Evolutionary conservation across 148 eudicot species (phyloP).

Genomic region (Cornus florida): DNA sequence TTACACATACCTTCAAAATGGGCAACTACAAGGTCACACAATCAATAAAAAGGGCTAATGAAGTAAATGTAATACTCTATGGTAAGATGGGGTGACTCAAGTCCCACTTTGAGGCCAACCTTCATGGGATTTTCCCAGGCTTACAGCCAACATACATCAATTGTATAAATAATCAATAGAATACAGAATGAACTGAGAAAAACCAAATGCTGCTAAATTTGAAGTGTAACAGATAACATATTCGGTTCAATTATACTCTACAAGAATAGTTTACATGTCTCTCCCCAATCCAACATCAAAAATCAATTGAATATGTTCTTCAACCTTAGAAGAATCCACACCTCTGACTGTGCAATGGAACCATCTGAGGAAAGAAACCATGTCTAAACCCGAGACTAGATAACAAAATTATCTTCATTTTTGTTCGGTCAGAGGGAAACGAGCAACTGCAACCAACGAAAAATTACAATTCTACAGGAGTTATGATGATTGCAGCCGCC

Average conservation of each 20-base stretch:
- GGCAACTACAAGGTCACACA: too few relatives aligned
- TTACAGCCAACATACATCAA: too few relatives aligned
- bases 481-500: neutral
- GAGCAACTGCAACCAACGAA: neutral
- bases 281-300: neutral
- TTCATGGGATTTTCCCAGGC: too few relatives aligned
- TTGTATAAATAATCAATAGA: too few relatives aligned
- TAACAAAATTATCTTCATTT: too few relatives aligned
- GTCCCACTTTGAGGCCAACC: too few relatives aligned
- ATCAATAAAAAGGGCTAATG: too few relatives aligned
- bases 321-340: neutral
- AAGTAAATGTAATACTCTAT: too few relatives aligned
- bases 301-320: neutral
- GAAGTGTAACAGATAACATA: neutral
- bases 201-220: too few relatives aligned
- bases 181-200: too few relatives aligned
- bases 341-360: neutral
- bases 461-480: neutral
- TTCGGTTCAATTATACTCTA: neutral
- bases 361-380: neutral
- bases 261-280: neutral
- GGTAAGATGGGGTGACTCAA: too few relatives aligned
- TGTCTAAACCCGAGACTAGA: neutral
- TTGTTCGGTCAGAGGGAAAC: neutral
- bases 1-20: too few relatives aligned